Evolutionary conservation across 2,329 filamentous ascomycete genomes (phyloP), one percentile per base, ranked within the genome.

Genomic region (Fusarium compactum): DNA sequence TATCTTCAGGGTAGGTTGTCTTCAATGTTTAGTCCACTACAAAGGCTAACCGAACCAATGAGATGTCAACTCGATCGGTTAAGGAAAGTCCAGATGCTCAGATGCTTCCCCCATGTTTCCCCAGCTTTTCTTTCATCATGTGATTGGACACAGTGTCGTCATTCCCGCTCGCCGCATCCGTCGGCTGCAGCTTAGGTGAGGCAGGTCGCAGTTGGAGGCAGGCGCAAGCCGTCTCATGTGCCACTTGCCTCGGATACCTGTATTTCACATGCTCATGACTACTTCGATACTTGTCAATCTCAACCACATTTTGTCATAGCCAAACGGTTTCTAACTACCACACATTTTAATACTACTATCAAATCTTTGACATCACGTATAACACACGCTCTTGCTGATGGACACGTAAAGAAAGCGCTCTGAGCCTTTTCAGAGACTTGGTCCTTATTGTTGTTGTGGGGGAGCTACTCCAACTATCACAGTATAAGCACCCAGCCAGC

Each of bases 211-310:
- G 41, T 50, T 62, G 58, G 53, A 58, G 63, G 50, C 55, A 66
- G 61, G 58, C 48, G 63, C 52, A 68, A 48, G 52, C 47, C 27
- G 58, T 72, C 67, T 58, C 73, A 71, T 74, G 73, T 75, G 73
- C 69, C 56, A 65, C 62, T 71, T 75, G 71, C 74, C 74, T 76
- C 74, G 74, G 74, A 74, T 65, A 74, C 67, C 62, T 54, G 59
- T 68, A 62, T 76, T 66, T 76, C 74, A 76, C 74, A 76, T 76
- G 74, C 71, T 68, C 73, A 74, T 64, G 43, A 61, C 45, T 56
- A 41, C 52, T 38, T 50, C 34, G 52, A 51, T 58, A 41, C 61
- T 59, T 46, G 64, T 50, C 61, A 67, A 47, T 32, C 44, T 66
- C 63, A 66, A 62, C 55, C 55, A 55, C 24, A 62, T 48, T 62